phyloP scores from a whole-genome alignment of 2,329 filamentous ascomycete genomes.

The Furcasterigmium furcatum region DNA sequence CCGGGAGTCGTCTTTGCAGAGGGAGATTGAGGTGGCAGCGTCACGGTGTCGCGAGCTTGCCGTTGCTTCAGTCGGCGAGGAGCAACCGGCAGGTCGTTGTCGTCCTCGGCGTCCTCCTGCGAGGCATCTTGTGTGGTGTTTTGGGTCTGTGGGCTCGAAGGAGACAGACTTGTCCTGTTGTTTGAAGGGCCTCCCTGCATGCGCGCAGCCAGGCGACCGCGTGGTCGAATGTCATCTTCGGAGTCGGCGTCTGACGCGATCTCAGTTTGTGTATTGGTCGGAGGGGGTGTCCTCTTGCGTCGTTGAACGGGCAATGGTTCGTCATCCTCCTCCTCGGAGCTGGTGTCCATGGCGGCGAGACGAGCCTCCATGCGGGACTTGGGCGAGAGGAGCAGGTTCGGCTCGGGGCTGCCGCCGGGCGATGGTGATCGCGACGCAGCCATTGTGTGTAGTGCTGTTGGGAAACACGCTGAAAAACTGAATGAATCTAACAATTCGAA shows the following conservation, averaged over 20 bases:
- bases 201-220: constrained; percentile 61
- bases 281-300: constrained; percentile 2
- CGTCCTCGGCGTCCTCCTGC: constrained; percentile 24
- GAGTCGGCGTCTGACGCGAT: constrained; percentile 8
- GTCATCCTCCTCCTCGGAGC: constrained; percentile 40
- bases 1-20: constrained; percentile 32
- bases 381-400: constrained; percentile 46
- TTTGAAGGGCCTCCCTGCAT: constrained; percentile 44
- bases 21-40: constrained; percentile 25
- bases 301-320: constrained; percentile 8
- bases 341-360: constrained; percentile 45
- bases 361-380: constrained; percentile 53
- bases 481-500: no score
- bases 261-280: not conserved
- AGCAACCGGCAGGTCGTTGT: constrained; percentile 31
- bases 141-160: constrained; percentile 15
- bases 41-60: constrained; percentile 26
- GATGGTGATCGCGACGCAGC: constrained; percentile 44
- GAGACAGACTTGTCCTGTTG: no score
- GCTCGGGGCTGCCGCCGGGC: constrained; percentile 33
- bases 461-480: not conserved
- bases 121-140: constrained; percentile 23
- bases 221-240: constrained; percentile 42
- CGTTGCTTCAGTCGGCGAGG: constrained; percentile 36
- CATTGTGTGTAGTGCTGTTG: constrained; percentile 32